Conservation (phyloP, 2,329 filamentous ascomycete species). For the Xylariaceae sp. region DNA sequence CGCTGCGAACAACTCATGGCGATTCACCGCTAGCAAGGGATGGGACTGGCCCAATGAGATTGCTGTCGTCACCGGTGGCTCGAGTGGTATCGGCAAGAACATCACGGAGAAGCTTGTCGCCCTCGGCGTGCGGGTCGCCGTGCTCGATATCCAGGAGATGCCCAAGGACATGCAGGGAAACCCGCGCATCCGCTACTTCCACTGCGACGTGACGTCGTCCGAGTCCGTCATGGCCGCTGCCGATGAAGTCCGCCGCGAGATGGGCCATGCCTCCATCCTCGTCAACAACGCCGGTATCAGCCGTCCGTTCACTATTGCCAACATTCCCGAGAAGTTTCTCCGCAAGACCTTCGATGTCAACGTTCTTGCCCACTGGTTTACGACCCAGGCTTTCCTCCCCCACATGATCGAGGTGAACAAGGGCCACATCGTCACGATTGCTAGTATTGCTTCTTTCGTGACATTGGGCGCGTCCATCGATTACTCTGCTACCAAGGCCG, state of each 20-base stretch:
- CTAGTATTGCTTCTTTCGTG: conserved; percentile 18
- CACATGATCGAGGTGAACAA: conserved; percentile 20
- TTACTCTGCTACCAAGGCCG: conserved; percentile 18
- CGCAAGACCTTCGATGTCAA: conserved; percentile 19
- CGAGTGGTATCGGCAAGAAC: conserved; percentile 18
- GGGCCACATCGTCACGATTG: conserved; percentile 19
- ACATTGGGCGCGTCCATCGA: conserved; percentile 12
- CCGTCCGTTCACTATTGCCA: conserved; percentile 9
- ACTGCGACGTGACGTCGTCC: conserved; percentile 17
- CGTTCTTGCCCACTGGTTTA: conserved; percentile 19
- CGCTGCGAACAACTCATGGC: conserved; percentile 17
- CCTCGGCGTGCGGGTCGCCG: conserved; percentile 14
- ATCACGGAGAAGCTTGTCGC: conserved; percentile 15
- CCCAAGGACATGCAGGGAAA: conserved; percentile 14
- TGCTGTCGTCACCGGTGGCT: conserved; percentile 19
- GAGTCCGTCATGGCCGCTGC: conserved; percentile 13
- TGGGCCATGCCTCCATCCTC: conserved; percentile 20
- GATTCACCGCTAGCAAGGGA: conserved; percentile 10
- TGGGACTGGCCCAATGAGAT: conserved; percentile 22
- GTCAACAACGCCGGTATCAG: conserved; percentile 20
- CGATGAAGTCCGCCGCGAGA: conserved; percentile 11
- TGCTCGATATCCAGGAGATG: conserved; percentile 16
- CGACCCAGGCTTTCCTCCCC: conserved; percentile 17
- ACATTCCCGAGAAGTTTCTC: conserved; percentile 12
- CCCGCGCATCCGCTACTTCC: conserved; percentile 13